phyloP scores from a whole-genome alignment of 768 basidiomycete genomes.

The Lentinula lateritia region DNA sequence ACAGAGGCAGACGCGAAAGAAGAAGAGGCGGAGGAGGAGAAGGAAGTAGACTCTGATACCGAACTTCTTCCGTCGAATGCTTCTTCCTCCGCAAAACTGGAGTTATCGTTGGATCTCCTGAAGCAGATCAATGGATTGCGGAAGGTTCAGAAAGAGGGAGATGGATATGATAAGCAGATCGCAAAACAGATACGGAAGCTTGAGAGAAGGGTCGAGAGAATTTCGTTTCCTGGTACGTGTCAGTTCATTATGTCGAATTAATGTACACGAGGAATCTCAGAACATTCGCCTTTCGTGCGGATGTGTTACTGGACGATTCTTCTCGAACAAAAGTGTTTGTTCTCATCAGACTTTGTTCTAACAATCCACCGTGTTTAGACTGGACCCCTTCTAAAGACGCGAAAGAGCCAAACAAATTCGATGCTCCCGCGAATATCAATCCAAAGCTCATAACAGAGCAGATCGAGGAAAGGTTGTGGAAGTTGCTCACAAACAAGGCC shows the following conservation, averaged over 20 bases:
- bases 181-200: background rate
- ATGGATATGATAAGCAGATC: background rate
- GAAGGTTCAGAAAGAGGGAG: background rate
- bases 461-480: too few relatives aligned
- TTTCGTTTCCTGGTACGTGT: background rate
- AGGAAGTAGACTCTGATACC: background rate
- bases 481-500: too few relatives aligned
- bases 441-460: too few relatives aligned
- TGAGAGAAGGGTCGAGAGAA: background rate
- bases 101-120: background rate
- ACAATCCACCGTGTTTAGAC: too few relatives aligned
- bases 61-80: background rate
- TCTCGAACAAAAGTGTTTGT: too few relatives aligned
- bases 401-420: too few relatives aligned
- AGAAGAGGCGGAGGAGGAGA: background rate
- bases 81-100: background rate
- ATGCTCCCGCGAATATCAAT: too few relatives aligned
- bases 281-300: too few relatives aligned
- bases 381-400: too few relatives aligned
- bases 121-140: background rate
- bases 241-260: too few relatives aligned
- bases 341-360: background rate
- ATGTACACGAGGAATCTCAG: too few relatives aligned
- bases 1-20: background rate
- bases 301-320: too few relatives aligned